phyloP scores from a whole-genome alignment of 1,284 basidiomycete species.

The Fomitopsis palustris region DNA sequence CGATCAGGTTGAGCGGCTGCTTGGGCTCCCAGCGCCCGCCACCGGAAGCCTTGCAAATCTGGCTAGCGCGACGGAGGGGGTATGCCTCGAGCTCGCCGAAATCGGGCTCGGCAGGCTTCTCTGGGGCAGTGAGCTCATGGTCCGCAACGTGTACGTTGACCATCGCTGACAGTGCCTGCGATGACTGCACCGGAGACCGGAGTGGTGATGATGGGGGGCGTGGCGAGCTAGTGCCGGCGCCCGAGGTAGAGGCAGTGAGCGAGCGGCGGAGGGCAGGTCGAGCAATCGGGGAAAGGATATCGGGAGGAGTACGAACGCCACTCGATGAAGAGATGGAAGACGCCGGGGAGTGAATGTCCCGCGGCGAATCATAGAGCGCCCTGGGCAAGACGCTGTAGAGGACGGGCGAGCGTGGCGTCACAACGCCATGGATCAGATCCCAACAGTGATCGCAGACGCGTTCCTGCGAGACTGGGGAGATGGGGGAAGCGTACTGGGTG shows the following conservation, averaged over 20 bases:
- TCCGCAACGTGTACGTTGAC: constrained; percentile 42
- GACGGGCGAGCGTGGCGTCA: constrained; percentile 32
- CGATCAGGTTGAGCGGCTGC: constrained; percentile 36
- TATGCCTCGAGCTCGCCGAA: constrained; percentile 63
- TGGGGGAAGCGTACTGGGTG: constrained; percentile 47
- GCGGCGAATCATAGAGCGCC: constrained; percentile 31
- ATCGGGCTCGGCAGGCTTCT: neutral
- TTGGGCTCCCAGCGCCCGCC: constrained; percentile 76
- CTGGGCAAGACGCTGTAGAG: constrained; percentile 34
- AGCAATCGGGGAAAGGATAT: constrained; percentile 24
- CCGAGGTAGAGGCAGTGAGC: neutral
- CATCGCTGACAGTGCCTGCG: constrained; percentile 21
- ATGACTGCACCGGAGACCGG: constrained; percentile 31
- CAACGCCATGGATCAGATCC: constrained; percentile 60
- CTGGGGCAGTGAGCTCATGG: constrained; percentile 18
- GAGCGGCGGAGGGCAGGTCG: constrained; percentile 22
- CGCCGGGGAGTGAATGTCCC: constrained; percentile 26
- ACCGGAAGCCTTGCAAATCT: constrained; percentile 69
- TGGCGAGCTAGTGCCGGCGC: constrained; percentile 18
- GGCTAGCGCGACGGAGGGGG: constrained; percentile 58
- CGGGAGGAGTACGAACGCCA: constrained; percentile 30
- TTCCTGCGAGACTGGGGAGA: constrained; percentile 45
- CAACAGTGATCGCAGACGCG: constrained; percentile 74
- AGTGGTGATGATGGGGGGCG: constrained; percentile 31
- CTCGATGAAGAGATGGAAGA: constrained; percentile 33